Evolutionary conservation across 2,329 filamentous ascomycete species (phyloP).

Genomic region (Arthroderma uncinatum): DNA sequence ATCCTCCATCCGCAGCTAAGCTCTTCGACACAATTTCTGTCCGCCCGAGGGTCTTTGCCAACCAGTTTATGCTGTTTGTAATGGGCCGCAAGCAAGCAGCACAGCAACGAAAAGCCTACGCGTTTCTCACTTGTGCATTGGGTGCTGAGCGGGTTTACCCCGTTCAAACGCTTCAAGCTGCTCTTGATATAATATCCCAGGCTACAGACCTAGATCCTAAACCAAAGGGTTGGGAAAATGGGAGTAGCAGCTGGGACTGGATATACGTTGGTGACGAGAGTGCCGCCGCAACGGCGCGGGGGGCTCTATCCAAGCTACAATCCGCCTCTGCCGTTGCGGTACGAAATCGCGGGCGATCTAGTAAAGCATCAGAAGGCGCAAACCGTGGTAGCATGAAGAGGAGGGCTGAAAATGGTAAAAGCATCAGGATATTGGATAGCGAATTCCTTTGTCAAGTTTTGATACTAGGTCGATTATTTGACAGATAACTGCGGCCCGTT

Average conservation of each 20-base stretch:
- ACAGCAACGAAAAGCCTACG: constrained; percentile 57
- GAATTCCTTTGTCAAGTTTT: constrained; percentile 88
- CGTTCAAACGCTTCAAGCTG: constrained; percentile 55
- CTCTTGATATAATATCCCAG: constrained; percentile 43
- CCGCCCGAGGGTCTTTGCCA: constrained; percentile 53
- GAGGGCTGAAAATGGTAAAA: constrained; percentile 36
- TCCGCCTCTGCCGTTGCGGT: background rate
- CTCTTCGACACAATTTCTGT: constrained; percentile 47
- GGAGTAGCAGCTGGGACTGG: constrained; percentile 53
- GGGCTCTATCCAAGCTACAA: constrained; percentile 13
- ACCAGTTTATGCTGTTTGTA: constrained; percentile 60
- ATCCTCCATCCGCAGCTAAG: constrained; percentile 46
- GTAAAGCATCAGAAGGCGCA: constrained; percentile 37
- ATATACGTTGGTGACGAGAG: constrained; percentile 62
- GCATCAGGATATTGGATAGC: constrained; percentile 60
- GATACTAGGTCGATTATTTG: constrained; percentile 69
- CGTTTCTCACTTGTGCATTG: constrained; percentile 69
- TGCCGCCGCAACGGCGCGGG: constrained; percentile 42
- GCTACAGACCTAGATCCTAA: constrained; percentile 19
- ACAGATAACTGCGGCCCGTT: constrained; percentile 38
- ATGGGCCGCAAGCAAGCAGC: constrained; percentile 53
- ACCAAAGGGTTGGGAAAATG: background rate
- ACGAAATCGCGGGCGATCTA: constrained; percentile 14
- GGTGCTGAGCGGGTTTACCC: constrained; percentile 58
- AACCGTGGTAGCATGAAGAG: constrained; percentile 27